Percentiles rank a stretch among this genome's conserved stretches.
phyloP scores from a whole-genome alignment of 2,329 filamentous ascomycete genomes.

The Exophiala phaeomuriformis region DNA sequence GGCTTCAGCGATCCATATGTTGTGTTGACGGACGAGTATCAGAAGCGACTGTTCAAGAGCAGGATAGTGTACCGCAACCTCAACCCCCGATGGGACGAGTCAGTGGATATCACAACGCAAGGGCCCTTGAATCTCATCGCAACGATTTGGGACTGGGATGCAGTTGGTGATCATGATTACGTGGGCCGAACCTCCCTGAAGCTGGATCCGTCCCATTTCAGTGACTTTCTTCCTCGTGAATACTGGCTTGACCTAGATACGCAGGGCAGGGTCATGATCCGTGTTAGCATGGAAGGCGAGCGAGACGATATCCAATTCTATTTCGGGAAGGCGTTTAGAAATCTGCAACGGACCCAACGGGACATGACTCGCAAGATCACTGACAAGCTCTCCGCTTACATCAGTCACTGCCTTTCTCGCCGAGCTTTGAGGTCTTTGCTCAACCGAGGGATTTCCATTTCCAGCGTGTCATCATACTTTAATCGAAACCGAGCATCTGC shows the following conservation, averaged over 20 bases:
- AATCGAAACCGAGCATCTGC: slow-evolving; percentile 38
- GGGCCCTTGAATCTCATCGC: slow-evolving; percentile 90
- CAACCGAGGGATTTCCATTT: slow-evolving; percentile 63
- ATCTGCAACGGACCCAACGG: slow-evolving; percentile 87
- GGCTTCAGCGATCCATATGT: slow-evolving; percentile 95
- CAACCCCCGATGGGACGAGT: slow-evolving; percentile 95
- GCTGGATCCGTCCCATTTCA: slow-evolving; percentile 94
- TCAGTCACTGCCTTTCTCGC: slow-evolving; percentile 77
- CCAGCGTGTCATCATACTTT: slow-evolving; percentile 65
- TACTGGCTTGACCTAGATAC: slow-evolving; percentile 98
- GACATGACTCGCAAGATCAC: slow-evolving; percentile 98
- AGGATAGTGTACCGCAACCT: slow-evolving; percentile 83
- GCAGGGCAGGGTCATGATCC: slow-evolving; percentile 77
- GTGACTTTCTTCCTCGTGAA: slow-evolving; percentile 88
- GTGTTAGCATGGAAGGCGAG: slow-evolving; percentile 98
- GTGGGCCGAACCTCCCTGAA: slow-evolving; percentile 95
- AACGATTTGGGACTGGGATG: slow-evolving; percentile 97
- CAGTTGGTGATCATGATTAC: slow-evolving; percentile 93
- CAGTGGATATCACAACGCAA: slow-evolving; percentile 88
- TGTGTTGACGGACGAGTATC: slow-evolving; percentile 92
- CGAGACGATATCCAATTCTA: slow-evolving; percentile 98
- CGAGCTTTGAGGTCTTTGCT: slow-evolving; percentile 70
- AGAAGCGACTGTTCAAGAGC: slow-evolving; percentile 92
- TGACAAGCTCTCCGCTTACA: slow-evolving; percentile 94
- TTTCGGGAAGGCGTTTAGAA: slow-evolving; percentile 93